Evolutionary conservation across 352 stramenopile species (phyloP).

Genomic region (Globisporangium irregulare): DNA sequence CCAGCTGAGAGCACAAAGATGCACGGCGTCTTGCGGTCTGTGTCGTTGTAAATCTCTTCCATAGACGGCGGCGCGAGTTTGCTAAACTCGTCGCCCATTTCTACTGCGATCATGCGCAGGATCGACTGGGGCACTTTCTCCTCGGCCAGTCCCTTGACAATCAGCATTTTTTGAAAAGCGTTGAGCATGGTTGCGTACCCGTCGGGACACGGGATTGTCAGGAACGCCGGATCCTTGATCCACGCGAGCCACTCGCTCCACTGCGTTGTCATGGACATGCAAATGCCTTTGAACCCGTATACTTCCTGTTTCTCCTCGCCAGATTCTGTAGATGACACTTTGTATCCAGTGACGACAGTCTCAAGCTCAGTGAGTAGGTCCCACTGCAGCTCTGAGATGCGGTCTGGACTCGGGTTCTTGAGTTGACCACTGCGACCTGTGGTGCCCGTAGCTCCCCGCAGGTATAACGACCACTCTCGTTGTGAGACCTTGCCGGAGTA

Average conservation of each 20-base stretch:
- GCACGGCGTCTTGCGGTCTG: slow-evolving; percentile 89
- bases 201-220: slow-evolving; percentile 42
- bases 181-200: slow-evolving; percentile 40
- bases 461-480: slow-evolving; percentile 88
- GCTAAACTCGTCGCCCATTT: slow-evolving; percentile 87
- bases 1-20: slow-evolving; percentile 93
- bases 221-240: slow-evolving; percentile 46
- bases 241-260: slow-evolving; percentile 61
- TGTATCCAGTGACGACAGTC: slow-evolving; percentile 36
- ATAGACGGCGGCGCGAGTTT: slow-evolving; percentile 83
- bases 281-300: slow-evolving; percentile 59
- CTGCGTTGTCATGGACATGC: slow-evolving; percentile 51
- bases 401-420: slow-evolving; percentile 62
- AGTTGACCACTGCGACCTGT: slow-evolving; percentile 21
- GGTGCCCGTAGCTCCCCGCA: slow-evolving; percentile 52
- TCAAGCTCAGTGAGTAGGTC: slow-evolving; percentile 80
- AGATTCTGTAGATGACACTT: not conserved
- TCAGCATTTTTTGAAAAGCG: slow-evolving; percentile 72
- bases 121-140: slow-evolving; percentile 89
- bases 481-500: slow-evolving; percentile 65
- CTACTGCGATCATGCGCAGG: slow-evolving; percentile 78
- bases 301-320: slow-evolving; percentile 20
- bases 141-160: slow-evolving; percentile 81
- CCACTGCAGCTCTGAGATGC: slow-evolving; percentile 79
- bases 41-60: slow-evolving; percentile 93